Evolutionary conservation across 805 yeast species (phyloP).

Genomic region (Candida glaebosa): DNA sequence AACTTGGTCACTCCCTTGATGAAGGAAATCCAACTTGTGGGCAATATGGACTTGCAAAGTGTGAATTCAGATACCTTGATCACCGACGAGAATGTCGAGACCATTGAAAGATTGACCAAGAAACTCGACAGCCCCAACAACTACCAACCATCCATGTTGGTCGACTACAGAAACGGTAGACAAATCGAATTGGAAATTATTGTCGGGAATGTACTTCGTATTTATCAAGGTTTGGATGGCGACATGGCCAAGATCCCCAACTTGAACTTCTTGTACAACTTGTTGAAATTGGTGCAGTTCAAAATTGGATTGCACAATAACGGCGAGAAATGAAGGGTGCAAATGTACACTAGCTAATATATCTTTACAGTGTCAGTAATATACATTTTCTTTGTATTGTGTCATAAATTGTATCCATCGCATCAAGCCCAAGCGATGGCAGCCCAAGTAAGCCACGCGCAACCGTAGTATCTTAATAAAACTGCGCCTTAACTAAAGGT

Average conservation of each 20-base stretch:
- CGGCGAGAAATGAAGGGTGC: neutral
- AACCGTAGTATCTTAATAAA: no score
- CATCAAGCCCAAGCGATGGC: no score
- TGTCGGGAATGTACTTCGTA: conserved; percentile 52
- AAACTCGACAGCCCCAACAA: conserved; percentile 48
- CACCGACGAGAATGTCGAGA: conserved; percentile 13
- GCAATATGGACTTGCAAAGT: conserved; percentile 20
- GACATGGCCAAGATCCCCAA: conserved; percentile 12
- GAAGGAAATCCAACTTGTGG: conserved; percentile 17
- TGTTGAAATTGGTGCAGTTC: conserved; percentile 17
- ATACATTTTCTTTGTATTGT: no score
- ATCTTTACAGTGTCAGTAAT: no score
- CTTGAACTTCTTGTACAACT: conserved; percentile 18
- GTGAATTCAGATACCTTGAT: conserved; percentile 10
- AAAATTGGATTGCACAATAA: conserved; percentile 5
- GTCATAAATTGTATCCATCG: no score
- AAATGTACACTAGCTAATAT: no score
- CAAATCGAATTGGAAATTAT: conserved; percentile 71
- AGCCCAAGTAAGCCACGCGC: no score
- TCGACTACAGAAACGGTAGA: conserved; percentile 62
- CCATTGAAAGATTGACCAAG: conserved; percentile 14
- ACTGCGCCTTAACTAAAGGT: no score
- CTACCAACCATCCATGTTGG: conserved; percentile 71
- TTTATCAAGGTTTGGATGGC: conserved; percentile 15
- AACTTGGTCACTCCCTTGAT: conserved; percentile 17